Percentiles rank a stretch among this genome's conserved stretches.
Conservation (phyloP, 2,329 filamentous ascomycete genomes). For the Lecanicillium sp. region DNA sequence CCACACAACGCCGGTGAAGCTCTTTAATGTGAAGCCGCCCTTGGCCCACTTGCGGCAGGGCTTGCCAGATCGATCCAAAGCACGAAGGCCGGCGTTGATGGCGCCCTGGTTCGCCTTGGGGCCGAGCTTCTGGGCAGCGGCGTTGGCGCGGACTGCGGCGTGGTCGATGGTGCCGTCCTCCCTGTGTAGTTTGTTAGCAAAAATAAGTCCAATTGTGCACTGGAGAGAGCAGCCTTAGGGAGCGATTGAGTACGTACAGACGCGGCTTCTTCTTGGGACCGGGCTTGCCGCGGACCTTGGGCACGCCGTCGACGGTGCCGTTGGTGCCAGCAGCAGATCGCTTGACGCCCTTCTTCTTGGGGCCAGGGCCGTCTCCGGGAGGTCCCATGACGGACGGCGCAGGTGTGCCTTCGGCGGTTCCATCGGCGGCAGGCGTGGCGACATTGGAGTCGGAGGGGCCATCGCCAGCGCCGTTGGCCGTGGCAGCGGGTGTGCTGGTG, state of each 20-base stretch:
- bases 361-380: slow-evolving; percentile 47
- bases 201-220: slow-evolving; percentile 2
- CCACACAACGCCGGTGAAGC: slow-evolving; percentile 84
- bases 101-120: slow-evolving; percentile 95
- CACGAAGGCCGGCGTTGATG: slow-evolving; percentile 92
- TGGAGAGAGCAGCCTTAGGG: slow-evolving; percentile 5
- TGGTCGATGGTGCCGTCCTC: slow-evolving; percentile 58
- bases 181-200: slow-evolving; percentile 26
- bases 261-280: slow-evolving; percentile 94
- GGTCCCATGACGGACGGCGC: slow-evolving; percentile 51
- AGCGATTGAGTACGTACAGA: slow-evolving; percentile 57
- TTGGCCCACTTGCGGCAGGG: slow-evolving; percentile 89
- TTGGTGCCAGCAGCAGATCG: slow-evolving; percentile 59
- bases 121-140: slow-evolving; percentile 71
- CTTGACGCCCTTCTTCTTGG: slow-evolving; percentile 71
- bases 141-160: slow-evolving; percentile 34
- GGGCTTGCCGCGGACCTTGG: slow-evolving; percentile 77
- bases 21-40: slow-evolving; percentile 78
- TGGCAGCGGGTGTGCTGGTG: slow-evolving; percentile 30
- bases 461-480: slow-evolving; percentile 41
- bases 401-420: slow-evolving; percentile 46
- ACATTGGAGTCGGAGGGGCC: slow-evolving; percentile 53
- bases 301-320: slow-evolving; percentile 50
- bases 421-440: slow-evolving; percentile 43
- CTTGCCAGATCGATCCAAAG: slow-evolving; percentile 84